Evolutionary conservation across 345 rosid genomes (phyloP).

Genomic region (Angophora floribunda): DNA sequence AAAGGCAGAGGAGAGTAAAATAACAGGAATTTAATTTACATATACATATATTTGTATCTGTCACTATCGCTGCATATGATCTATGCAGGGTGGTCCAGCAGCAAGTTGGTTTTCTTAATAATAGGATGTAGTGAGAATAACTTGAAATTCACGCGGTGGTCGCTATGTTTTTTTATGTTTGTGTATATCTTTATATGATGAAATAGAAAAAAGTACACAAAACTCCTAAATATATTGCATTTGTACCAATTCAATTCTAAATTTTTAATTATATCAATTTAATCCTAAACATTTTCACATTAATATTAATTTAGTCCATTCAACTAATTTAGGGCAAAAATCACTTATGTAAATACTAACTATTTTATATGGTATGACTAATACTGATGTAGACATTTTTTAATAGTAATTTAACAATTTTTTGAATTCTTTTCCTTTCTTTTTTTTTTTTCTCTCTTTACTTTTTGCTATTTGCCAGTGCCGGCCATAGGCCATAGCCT

Average conservation of each 20-base stretch:
- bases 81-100: neutral
- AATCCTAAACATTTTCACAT: rapidly evolving
- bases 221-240: neutral
- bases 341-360: too few relatives aligned
- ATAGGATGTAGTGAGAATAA: neutral
- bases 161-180: neutral
- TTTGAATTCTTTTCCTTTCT: too few relatives aligned
- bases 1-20: neutral
- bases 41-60: neutral
- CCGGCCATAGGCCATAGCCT: too few relatives aligned
- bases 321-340: rapidly evolving
- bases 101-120: neutral
- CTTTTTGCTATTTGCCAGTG: too few relatives aligned
- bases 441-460: too few relatives aligned
- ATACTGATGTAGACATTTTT: too few relatives aligned
- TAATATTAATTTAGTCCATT: rapidly evolving
- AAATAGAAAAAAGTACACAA: neutral
- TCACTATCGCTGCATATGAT: neutral
- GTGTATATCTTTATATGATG: neutral
- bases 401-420: too few relatives aligned
- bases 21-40: neutral
- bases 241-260: too few relatives aligned
- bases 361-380: rapidly evolving
- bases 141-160: neutral
- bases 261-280: too few relatives aligned